These are phyloP conservation scores for Hansfordia pulvinata DNA, from an alignment of 2,329 filamentous ascomycete genomes.

Conservation along the genomic window DNA sequence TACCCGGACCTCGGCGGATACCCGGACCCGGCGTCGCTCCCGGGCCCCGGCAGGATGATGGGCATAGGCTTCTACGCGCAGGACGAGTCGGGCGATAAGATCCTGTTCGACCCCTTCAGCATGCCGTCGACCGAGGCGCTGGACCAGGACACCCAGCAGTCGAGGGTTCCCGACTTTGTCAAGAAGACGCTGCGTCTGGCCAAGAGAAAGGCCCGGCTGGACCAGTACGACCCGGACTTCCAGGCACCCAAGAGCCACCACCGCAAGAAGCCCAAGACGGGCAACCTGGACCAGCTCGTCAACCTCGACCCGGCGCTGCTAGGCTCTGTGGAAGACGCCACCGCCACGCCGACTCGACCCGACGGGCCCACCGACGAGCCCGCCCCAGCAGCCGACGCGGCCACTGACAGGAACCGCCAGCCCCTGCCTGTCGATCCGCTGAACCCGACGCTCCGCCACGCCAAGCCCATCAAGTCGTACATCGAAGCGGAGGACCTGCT, in stretches of 20 bases:
- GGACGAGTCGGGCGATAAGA: slow-evolving; percentile 41
- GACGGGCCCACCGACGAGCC: slow-evolving; percentile 6
- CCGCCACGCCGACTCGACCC: slow-evolving; percentile 9
- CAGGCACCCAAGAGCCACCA: slow-evolving; percentile 25
- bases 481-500: slow-evolving; percentile 31
- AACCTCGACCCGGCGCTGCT: slow-evolving; percentile 43
- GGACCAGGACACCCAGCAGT: slow-evolving; percentile 28
- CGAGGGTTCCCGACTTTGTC: slow-evolving; percentile 40
- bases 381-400: slow-evolving; percentile 3
- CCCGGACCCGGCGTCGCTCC: slow-evolving; percentile 24
- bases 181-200: slow-evolving; percentile 39
- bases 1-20: slow-evolving; percentile 17
- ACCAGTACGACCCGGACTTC: slow-evolving; percentile 41
- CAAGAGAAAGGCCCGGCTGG: slow-evolving; percentile 37
- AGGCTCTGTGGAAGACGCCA: slow-evolving; percentile 12
- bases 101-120: slow-evolving; percentile 46
- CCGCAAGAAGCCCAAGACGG: slow-evolving; percentile 25
- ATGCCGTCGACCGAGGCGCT: slow-evolving; percentile 31
- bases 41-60: slow-evolving; percentile 38
- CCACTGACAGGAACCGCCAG: slow-evolving; percentile 7
- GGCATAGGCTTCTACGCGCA: slow-evolving; percentile 50
- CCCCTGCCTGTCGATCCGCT: slow-evolving; percentile 25
- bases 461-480: slow-evolving; percentile 37
- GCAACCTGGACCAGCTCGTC: slow-evolving; percentile 20
- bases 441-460: slow-evolving; percentile 34